Base-by-base conservation (phyloP, 768 basidiomycete genomes). In the Termitomyces eurrhizus region DNA sequence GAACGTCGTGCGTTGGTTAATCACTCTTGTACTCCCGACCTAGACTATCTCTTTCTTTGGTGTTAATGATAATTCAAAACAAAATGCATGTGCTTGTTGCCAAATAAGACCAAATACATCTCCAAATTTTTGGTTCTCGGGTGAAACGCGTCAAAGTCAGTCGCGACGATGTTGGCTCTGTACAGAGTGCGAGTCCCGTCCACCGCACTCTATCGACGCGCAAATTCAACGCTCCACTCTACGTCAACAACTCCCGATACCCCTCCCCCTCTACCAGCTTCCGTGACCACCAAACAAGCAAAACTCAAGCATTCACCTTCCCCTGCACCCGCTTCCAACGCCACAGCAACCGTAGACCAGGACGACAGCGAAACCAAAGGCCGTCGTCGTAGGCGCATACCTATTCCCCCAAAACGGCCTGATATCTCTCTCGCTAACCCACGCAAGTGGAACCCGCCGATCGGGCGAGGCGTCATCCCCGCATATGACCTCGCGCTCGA, bases 401-500 rank as follows among this genome's bases (percentile, higher is more conserved):
- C 56, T 21, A 64, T 68, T 35, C 62, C 66, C 14, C 70, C 73
- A 0, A 70, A 72, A 37, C 78, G 89, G 21, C 82, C 88, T 4
- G 62, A 70, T 14, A 87, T 88, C 52, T 81, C 80, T 26, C 68
- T 79, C 9, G 74, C 75, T 46, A 74, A 73, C 1, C 87, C 86
- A 2, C 77, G 83, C 26, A 71, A 82, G 72, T 92, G 88, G 88
- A 84, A 83, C 52, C 67, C 82, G 16, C 87, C 90, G 4, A 71
- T 92, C 5, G 80, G 77, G 13, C 70, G 72, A 24, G 88, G 88
- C 7, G 80, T 86, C 8, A 72, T 92, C 32, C 89, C 89, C 2
- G 89, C 86, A 4, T 97, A 93, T 67, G 96, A 98, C 74, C 82
- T 89, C 57, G 94, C 95, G 1, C 74, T 98, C 48, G 78, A 83